Evolutionary conservation across 306 rosid species (phyloP).

Genomic region (Dicorynia guianensis): DNA sequence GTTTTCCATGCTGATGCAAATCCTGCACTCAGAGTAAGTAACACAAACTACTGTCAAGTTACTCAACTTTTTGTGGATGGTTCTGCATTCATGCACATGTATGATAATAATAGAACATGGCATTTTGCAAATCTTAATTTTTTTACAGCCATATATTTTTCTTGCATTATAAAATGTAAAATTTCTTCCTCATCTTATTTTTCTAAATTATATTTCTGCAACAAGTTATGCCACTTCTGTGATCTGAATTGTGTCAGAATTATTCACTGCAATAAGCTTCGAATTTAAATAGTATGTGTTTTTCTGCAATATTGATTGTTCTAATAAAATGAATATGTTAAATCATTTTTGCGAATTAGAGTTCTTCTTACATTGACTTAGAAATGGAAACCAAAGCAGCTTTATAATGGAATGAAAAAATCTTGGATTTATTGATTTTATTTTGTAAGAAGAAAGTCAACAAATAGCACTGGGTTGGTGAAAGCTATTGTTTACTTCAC

Average conservation of each 20-base stretch:
- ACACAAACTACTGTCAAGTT: slow-evolving; percentile 4
- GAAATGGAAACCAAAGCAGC: too few species aligned
- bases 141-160: neutral
- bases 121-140: slow-evolving; percentile 17
- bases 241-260: neutral
- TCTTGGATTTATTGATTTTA: too few species aligned
- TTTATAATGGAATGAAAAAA: too few species aligned
- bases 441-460: neutral
- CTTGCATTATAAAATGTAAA: neutral
- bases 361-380: neutral
- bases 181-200: neutral
- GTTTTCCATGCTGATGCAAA: slow-evolving; percentile 92
- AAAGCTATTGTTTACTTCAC: neutral
- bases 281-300: neutral
- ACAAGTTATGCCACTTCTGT: slow-evolving; percentile 2
- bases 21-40: slow-evolving; percentile 84
- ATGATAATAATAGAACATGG: neutral
- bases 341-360: neutral
- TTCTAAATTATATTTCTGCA: neutral
- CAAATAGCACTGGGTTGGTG: neutral
- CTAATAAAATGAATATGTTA: neutral
- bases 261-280: neutral
- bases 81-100: slow-evolving; percentile 23
- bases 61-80: slow-evolving; percentile 13
- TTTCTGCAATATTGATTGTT: neutral